Conservation (phyloP, 192 early-diverging fungal species). For the Backusella liffmaniae region DNA sequence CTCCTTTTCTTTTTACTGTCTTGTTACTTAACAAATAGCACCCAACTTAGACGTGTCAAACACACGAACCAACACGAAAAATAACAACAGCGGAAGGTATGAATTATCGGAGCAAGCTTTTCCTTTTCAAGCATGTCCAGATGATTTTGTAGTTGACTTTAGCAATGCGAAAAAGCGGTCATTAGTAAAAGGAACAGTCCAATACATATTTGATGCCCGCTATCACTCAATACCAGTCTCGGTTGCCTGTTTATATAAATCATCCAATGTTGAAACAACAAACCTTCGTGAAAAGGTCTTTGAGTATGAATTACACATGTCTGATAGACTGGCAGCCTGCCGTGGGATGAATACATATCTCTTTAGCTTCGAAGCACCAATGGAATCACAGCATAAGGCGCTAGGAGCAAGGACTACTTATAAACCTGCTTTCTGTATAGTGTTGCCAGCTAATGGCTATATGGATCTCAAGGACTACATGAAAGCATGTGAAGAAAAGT, state of each 20-base stretch:
- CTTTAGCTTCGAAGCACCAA: not conserved
- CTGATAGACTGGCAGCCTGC: not conserved
- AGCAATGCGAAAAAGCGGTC: not conserved
- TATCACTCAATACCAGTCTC: not conserved
- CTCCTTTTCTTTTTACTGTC: not conserved
- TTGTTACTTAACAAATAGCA: not conserved
- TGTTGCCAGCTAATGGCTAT: not conserved
- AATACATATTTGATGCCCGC: not conserved
- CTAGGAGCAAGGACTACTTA: not conserved
- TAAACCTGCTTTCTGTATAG: not conserved
- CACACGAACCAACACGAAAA: not conserved
- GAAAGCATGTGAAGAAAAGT: not conserved
- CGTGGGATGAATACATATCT: not conserved
- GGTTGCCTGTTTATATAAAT: not conserved
- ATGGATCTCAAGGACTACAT: not conserved
- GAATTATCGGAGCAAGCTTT: not conserved
- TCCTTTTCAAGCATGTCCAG: not conserved
- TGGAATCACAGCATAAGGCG: not conserved
- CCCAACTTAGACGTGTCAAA: not conserved
- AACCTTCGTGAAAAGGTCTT: not conserved
- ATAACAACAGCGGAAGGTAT: not conserved
- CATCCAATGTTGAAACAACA: not conserved
- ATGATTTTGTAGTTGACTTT: not conserved
- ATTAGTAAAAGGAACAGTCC: not conserved
- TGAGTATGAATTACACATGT: not conserved